phyloP scores from a whole-genome alignment of 2,329 filamentous ascomycete species.

The Rhytidhysteron rufulum region DNA sequence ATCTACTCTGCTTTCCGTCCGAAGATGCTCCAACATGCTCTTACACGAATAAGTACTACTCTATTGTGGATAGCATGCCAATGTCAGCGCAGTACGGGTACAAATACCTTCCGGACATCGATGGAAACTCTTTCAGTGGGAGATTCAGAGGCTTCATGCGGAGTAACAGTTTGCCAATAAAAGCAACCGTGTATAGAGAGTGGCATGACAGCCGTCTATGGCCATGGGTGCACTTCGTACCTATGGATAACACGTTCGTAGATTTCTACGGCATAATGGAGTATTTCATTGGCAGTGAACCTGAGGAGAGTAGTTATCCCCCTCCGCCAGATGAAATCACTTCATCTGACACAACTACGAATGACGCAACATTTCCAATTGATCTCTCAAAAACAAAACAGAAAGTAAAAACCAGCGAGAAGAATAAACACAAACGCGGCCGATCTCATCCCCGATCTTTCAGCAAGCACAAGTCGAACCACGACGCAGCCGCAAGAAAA shows the following conservation, averaged over 20 bases:
- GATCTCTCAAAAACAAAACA: constrained; percentile 4
- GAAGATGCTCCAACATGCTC: constrained; percentile 22
- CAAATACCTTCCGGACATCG: constrained; percentile 71
- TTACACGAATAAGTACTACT: constrained; percentile 42
- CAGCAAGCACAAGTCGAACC: constrained; percentile 13
- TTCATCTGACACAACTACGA: background rate
- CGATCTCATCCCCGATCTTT: too few species aligned
- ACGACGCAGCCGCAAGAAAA: constrained; percentile 56
- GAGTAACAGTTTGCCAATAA: constrained; percentile 66
- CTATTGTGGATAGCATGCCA: constrained; percentile 28
- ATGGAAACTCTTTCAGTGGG: constrained; percentile 54
- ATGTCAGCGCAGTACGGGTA: constrained; percentile 40
- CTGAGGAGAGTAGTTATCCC: background rate
- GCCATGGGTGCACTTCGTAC: constrained; percentile 77
- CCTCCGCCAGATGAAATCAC: background rate
- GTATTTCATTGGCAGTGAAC: constrained; percentile 67
- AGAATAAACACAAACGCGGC: constrained; percentile 1
- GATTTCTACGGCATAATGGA: constrained; percentile 72
- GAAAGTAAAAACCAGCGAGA: background rate
- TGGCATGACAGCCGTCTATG: constrained; percentile 70
- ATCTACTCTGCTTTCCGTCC: constrained; percentile 33
- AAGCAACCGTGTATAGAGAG: constrained; percentile 71
- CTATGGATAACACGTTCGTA: constrained; percentile 69
- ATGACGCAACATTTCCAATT: constrained; percentile 10
- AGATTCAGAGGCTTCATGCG: constrained; percentile 53